Evolutionary conservation across 306 rosid species (phyloP).

Genomic region (Fragaria nilgerrensis): DNA sequence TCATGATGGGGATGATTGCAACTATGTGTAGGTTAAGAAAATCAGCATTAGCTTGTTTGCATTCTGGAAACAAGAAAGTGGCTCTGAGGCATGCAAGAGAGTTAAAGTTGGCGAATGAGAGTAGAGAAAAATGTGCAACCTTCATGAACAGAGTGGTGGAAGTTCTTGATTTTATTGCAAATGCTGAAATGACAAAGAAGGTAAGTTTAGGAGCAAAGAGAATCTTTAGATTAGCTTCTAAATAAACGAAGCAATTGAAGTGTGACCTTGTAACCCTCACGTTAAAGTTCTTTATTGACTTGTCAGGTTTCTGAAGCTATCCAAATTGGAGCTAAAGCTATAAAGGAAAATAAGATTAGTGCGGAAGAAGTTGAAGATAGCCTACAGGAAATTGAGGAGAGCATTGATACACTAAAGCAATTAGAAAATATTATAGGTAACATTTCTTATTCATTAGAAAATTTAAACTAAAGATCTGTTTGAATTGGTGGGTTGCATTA

Average conservation of each 20-base stretch:
- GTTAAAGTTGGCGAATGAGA: conserved; percentile 54
- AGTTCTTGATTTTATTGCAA: conserved; percentile 56
- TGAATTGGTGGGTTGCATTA: conserved; percentile 16
- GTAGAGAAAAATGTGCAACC: conserved; percentile 69
- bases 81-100: conserved; percentile 85
- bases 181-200: conserved; percentile 84
- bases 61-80: conserved; percentile 65
- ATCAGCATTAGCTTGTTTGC: conserved; percentile 67
- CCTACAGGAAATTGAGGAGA: conserved; percentile 72
- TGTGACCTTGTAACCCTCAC: conserved; percentile 7
- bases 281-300: conserved; percentile 11
- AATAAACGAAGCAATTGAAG: conserved; percentile 9
- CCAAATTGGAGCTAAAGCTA: conserved; percentile 73
- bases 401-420: conserved; percentile 75
- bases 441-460: conserved; percentile 5
- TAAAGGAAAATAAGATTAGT: conserved; percentile 65
- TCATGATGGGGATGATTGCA: conserved; percentile 21
- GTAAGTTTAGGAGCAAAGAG: conserved; percentile 29
- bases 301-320: conserved; percentile 89
- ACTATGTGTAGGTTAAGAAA: conserved; percentile 56
- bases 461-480: conserved; percentile 16
- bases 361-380: conserved; percentile 70
- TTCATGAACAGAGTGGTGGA: conserved; percentile 87
- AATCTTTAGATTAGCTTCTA: not conserved
- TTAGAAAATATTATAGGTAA: conserved; percentile 73